Base-by-base conservation (phyloP, 208 protist species). In the Acanthamoeba polyphaga region DNA sequence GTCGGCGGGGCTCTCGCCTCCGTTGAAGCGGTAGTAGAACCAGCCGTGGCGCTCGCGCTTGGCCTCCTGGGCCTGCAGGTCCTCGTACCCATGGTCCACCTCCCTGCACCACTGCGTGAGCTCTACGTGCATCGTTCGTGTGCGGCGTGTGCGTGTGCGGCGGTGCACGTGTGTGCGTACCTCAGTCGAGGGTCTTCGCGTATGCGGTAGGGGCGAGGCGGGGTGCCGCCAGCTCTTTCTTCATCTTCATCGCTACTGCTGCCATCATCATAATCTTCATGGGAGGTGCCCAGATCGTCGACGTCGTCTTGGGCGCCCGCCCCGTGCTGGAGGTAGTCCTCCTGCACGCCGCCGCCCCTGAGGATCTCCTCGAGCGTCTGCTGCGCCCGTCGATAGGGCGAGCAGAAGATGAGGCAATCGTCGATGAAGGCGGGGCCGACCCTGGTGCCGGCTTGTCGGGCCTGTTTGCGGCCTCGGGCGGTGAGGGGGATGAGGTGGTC, bases 1-100 rank as follows among this genome's bases (percentile, higher is more conserved):
- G 53, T 88, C 80, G 7, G 80, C 80, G 6, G 80, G 80, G 22
- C 80, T 88, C 80, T 88, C 80, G 22, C 80, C 80, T 17, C 80
- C 80, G 32, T 88, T 64, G 80, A 88, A 88, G 0, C 80, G 46
- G 29, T 88, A 88, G 51, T 64, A 88, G 51, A 88, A 88, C 80
- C 80, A 88, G 24, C 80, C 80, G 80, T 88, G 80, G 24, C 29
- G 22, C 80, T 88, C 29, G 24, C 80, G 43, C 80, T 88, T 88
- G 80, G 80, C 80, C 80, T 88, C 80, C 51, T 88, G 80, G 2
- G 80, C 80, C 51, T 88, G 80, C 22, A 88, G 53, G 80, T 88
- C 80, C 3, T 88, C 80, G 80, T 88, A 88, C 13, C 80, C 80
- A 15, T 88, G 80, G 53, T 88, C 80, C 27, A 88, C 80, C 51